Evolutionary conservation across 192 early-diverging fungal genomes (phyloP), one percentile per base, ranked within the genome.

Genomic region (Dissophora ornata): DNA sequence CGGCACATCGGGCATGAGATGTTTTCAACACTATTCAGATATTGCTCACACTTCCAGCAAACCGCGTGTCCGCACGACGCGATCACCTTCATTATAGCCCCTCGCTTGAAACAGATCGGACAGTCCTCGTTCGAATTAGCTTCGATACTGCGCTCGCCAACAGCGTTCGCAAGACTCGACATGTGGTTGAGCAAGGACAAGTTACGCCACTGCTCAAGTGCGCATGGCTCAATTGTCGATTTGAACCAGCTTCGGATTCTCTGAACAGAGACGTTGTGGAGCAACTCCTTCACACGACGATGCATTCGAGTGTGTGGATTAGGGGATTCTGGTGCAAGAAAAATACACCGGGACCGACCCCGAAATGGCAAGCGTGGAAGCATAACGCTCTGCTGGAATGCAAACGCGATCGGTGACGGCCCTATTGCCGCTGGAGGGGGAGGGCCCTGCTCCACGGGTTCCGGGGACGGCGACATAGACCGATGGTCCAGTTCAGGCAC

Each of bases 1-100:
- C 71, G 63, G 29, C 71, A 77, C 40, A 77, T 26, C 0, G 71
- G 71, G 26, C 71, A 77, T 9, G 71, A 52, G 21, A 77, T 57
- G 22, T 77, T 77, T 5, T 58, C 64, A 12, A 50, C 50, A 24
- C 54, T 44, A 42, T 62, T 44, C 24, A 77, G 36, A 19, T 49
- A 32, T 18, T 60, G 44, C 18, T 77, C 71, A 33, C 71, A 77
- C 34, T 61, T 77, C 71, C 71, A 77, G 29, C 71, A 77, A 9
- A 67, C 47, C 10, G 15, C 6, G 19, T 77, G 71, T 0, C 49
- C 44, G 36, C 71, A 77, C 0, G n/a, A n/a, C 11, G 29, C 19
- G 16, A 57, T 66, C 4, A 18, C 2, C 33, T 77, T 77, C 58
- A 77, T 66, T 5, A 57, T 42, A 5, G 52, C 33, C 15, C 42